phyloP scores from a whole-genome alignment of 164 flowering plant species.

The Saururus chinensis region DNA sequence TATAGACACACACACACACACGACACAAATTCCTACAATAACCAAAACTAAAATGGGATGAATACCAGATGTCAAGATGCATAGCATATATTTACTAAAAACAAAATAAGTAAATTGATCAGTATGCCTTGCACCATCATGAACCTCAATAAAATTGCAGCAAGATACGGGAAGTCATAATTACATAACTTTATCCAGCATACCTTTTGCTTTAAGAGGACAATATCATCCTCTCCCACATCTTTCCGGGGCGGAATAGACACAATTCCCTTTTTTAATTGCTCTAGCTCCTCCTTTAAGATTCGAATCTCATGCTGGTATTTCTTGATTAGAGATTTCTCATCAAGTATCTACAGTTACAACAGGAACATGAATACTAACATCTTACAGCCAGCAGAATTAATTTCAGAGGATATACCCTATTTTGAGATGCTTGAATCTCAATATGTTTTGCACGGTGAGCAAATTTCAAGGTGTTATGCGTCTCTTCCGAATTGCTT shows the following conservation, averaged over 20 bases:
- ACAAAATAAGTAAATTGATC: too few species aligned
- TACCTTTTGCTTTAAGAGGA: constrained; percentile 90
- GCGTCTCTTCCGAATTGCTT: constrained; percentile 93
- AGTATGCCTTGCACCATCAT: too few species aligned
- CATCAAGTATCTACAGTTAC: constrained; percentile 80
- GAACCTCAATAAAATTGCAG: neutral
- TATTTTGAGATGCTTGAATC: constrained; percentile 95
- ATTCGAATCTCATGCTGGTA: constrained; percentile 85
- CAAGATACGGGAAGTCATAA: neutral
- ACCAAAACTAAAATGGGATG: too few species aligned
- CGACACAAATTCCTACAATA: too few species aligned
- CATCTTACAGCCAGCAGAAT: neutral
- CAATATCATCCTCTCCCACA: constrained; percentile 50
- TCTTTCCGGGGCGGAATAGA: constrained; percentile 48
- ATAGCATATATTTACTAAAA: too few species aligned
- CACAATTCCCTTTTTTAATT: constrained; percentile 62
- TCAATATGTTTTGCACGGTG: constrained; percentile 97
- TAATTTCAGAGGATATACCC: constrained; percentile 27
- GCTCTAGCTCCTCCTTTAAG: constrained; percentile 88
- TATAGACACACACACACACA: too few species aligned
- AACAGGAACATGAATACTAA: constrained; percentile 3
- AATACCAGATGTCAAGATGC: too few species aligned
- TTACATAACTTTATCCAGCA: neutral
- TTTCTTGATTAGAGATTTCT: constrained; percentile 93
- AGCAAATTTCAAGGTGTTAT: constrained; percentile 95